These are phyloP conservation scores for Sordariomycetes sp. DNA, from an alignment of 2,329 filamentous ascomycete genomes.

Conservation along the genomic window DNA sequence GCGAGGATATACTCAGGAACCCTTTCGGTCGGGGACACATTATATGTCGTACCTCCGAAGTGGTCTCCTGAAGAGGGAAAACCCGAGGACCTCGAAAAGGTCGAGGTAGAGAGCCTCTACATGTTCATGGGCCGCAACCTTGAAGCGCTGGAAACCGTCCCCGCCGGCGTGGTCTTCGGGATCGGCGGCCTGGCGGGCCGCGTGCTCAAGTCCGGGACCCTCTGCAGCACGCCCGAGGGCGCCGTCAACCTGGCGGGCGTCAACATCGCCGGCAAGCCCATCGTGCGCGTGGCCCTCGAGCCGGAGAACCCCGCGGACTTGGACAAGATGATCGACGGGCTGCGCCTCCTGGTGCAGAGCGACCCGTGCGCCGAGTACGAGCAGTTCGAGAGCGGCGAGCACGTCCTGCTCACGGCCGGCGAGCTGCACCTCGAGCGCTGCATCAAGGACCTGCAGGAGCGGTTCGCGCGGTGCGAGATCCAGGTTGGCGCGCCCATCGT, in stretches of 20 bases:
- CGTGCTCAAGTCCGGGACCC: constrained; percentile 89
- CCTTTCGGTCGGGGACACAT: constrained; percentile 74
- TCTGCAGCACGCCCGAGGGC: constrained; percentile 80
- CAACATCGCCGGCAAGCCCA: constrained; percentile 69
- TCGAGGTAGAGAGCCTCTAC: constrained; percentile 80
- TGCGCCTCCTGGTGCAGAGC: constrained; percentile 81
- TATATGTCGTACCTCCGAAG: constrained; percentile 89
- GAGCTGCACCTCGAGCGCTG: constrained; percentile 92
- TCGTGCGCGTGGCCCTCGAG: constrained; percentile 92
- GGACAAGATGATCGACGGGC: constrained; percentile 85
- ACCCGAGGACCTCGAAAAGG: constrained; percentile 64
- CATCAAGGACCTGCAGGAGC: constrained; percentile 81
- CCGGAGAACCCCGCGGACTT: constrained; percentile 83
- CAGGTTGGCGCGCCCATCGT: constrained; percentile 92
- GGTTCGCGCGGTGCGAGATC: constrained; percentile 89
- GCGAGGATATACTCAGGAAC: constrained; percentile 88
- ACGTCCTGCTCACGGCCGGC: constrained; percentile 87
- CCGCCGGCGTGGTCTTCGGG: constrained; percentile 90
- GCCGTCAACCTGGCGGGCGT: constrained; percentile 86
- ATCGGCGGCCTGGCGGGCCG: constrained; percentile 87
- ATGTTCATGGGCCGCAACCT: constrained; percentile 90
- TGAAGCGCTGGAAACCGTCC: constrained; percentile 72
- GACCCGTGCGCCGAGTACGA: constrained; percentile 96
- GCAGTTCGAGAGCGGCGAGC: constrained; percentile 83
- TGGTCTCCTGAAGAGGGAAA: constrained; percentile 75